These are phyloP conservation scores for Saturnispora gosingensis DNA, from an alignment of 805 yeast genomes.

Conservation along the genomic window DNA sequence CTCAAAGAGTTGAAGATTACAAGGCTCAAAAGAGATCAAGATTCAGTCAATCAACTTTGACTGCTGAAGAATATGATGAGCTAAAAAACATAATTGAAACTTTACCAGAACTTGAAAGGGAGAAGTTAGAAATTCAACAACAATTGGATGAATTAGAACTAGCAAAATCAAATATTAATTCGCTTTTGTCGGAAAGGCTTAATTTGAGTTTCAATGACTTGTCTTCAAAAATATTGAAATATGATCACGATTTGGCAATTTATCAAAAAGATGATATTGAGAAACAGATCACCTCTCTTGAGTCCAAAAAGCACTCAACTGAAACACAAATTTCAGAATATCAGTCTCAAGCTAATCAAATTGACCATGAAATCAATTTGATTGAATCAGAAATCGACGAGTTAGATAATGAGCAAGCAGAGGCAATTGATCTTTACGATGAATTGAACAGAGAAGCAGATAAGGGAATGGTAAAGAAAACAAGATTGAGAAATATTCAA, in stretches of 20 bases:
- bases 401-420: conserved; percentile 49
- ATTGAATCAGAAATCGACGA: conserved; percentile 35
- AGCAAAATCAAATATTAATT: conserved; percentile 35
- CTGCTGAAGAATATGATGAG: conserved; percentile 37
- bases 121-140: conserved; percentile 33
- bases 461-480: conserved; percentile 51
- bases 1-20: conserved; percentile 35
- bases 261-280: conserved; percentile 2
- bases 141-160: conserved; percentile 38
- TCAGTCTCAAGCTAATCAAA: conserved; percentile 20
- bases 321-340: conserved; percentile 22
- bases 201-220: conserved; percentile 42
- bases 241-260: background rate
- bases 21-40: conserved; percentile 41
- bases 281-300: background rate
- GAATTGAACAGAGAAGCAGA: conserved; percentile 56
- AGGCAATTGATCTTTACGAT: conserved; percentile 47
- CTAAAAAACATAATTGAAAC: conserved; percentile 29
- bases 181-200: conserved; percentile 51
- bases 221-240: conserved; percentile 6
- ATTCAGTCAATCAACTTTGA: conserved; percentile 42
- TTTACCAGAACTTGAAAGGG: conserved; percentile 31
- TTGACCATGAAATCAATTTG: conserved; percentile 22
- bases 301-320: conserved; percentile 12
- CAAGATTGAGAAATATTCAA: conserved; percentile 48